phyloP scores from a whole-genome alignment of 768 basidiomycete genomes.

The Agaricus sinodeliciosus region DNA sequence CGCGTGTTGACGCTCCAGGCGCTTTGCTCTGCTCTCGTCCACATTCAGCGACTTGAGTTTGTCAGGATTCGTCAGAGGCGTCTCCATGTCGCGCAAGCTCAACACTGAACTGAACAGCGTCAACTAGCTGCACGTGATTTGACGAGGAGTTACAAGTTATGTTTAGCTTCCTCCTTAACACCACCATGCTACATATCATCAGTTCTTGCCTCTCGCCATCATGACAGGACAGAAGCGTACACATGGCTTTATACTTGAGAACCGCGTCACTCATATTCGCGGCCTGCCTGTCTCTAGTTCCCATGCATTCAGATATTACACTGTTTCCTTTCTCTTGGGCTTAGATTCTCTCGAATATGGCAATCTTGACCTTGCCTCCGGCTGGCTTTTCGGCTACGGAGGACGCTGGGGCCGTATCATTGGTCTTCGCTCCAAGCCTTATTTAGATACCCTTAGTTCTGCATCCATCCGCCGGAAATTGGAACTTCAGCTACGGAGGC shows the following conservation, averaged over 20 bases:
- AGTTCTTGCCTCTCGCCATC: not conserved
- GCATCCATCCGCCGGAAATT: slow-evolving; percentile 36
- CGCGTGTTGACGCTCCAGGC: slow-evolving; percentile 56
- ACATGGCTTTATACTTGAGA: slow-evolving; percentile 40
- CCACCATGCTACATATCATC: too few relatives aligned
- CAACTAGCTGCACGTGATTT: not conserved
- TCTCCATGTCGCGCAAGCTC: not conserved
- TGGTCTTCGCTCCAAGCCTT: slow-evolving; percentile 38
- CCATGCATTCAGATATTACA: slow-evolving; percentile 58
- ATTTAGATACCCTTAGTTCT: slow-evolving; percentile 28
- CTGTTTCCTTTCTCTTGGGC: slow-evolving; percentile 49
- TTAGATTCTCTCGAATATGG: slow-evolving; percentile 44
- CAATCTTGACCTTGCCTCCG: slow-evolving; percentile 37
- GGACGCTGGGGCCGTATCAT: slow-evolving; percentile 35
- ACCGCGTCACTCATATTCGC: slow-evolving; percentile 47
- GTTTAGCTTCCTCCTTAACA: too few relatives aligned
- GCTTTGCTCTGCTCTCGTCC: slow-evolving; percentile 55
- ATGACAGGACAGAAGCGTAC: not conserved
- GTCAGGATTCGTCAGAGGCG: not conserved
- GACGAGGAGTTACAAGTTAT: not conserved
- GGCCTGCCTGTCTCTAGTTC: slow-evolving; percentile 37
- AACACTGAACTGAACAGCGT: not conserved
- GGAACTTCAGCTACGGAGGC: slow-evolving; percentile 23
- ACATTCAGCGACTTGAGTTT: slow-evolving; percentile 22
- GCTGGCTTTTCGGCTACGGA: slow-evolving; percentile 52